These are phyloP conservation scores for Solanum ossicruentum DNA, from an alignment of 257 asterid species.

Conservation along the genomic window DNA sequence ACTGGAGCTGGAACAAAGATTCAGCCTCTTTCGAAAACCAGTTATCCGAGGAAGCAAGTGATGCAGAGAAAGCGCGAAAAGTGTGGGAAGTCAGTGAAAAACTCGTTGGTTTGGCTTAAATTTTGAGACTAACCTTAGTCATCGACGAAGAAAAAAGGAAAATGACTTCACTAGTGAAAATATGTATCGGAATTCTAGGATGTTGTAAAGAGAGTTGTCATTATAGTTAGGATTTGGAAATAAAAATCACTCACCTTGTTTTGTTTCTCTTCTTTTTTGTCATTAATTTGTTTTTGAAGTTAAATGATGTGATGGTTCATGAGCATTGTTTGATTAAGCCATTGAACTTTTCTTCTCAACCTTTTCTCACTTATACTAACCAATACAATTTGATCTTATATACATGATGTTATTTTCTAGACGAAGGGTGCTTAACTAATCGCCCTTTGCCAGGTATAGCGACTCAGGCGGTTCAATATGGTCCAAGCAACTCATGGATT, in stretches of 20 bases:
- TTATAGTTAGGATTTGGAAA: background rate
- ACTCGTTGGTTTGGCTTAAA: conserved; percentile 60
- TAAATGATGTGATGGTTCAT: background rate
- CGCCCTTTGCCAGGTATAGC: background rate
- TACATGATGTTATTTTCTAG: background rate
- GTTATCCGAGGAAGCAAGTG: conserved; percentile 81
- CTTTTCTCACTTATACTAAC: background rate
- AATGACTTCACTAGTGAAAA: background rate
- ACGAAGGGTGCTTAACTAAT: background rate
- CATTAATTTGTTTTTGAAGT: background rate
- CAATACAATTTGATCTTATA: background rate
- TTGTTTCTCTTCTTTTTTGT: background rate
- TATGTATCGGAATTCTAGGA: background rate
- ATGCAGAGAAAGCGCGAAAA: conserved; percentile 63
- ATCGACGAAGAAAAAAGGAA: background rate
- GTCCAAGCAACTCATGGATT: background rate
- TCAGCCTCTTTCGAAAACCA: conserved; percentile 89
- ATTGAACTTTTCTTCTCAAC: background rate
- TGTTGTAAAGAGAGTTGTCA: background rate
- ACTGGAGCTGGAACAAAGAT: conserved; percentile 98
- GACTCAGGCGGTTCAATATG: background rate
- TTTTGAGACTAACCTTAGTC: background rate
- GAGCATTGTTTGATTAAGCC: background rate
- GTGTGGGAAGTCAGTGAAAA: conserved; percentile 90
- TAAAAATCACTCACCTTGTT: background rate